A percentile compares a stretch with the other conserved stretches of the same genome.
These are phyloP conservation scores for Penicillium pancosmium DNA, from an alignment of 495 filamentous ascomycete species.

Conservation along the genomic window DNA sequence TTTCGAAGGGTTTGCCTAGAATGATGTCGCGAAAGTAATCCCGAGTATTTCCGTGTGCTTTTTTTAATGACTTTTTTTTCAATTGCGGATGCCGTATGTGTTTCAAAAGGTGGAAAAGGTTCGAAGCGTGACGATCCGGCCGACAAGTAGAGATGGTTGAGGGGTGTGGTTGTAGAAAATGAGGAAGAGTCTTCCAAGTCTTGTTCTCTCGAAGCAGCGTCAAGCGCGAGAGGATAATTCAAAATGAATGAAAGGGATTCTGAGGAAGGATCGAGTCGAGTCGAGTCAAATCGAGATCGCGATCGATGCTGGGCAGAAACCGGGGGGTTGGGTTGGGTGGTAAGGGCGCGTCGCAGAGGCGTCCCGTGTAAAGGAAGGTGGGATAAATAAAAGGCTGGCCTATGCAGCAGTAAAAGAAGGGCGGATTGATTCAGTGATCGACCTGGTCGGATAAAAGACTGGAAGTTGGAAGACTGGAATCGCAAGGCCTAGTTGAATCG, in stretches of 20 bases:
- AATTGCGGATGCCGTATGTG: conserved; percentile 15
- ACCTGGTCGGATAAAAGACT: conserved; percentile 10
- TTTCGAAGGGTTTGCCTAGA: not conserved
- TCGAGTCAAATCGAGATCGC: conserved; percentile 21
- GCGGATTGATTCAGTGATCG: conserved; percentile 16
- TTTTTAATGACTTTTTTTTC: conserved; percentile 15
- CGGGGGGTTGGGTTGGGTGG: conserved; percentile 30
- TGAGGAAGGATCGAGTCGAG: conserved; percentile 17
- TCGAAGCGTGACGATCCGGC: conserved; percentile 42
- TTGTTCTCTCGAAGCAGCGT: conserved; percentile 43
- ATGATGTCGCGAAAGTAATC: not conserved
- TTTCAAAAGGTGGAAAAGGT: conserved; percentile 18
- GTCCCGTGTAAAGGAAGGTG: conserved; percentile 31
- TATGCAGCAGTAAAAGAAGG: conserved; percentile 42
- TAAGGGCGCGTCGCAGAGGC: conserved; percentile 50
- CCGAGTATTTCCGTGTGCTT: not conserved
- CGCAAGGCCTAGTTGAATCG: conserved; percentile 34
- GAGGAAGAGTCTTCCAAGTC: conserved; percentile 23
- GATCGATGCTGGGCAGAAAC: conserved; percentile 31
- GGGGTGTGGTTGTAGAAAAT: conserved; percentile 15
- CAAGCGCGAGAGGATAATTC: conserved; percentile 42
- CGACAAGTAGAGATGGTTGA: conserved; percentile 36
- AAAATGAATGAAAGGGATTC: conserved; percentile 36
- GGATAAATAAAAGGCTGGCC: conserved; percentile 39
- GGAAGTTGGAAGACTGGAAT: conserved; percentile 15